These are phyloP conservation scores for Trichoderma lentiforme DNA, from an alignment of 2,329 filamentous ascomycete genomes.

Conservation along the genomic window DNA sequence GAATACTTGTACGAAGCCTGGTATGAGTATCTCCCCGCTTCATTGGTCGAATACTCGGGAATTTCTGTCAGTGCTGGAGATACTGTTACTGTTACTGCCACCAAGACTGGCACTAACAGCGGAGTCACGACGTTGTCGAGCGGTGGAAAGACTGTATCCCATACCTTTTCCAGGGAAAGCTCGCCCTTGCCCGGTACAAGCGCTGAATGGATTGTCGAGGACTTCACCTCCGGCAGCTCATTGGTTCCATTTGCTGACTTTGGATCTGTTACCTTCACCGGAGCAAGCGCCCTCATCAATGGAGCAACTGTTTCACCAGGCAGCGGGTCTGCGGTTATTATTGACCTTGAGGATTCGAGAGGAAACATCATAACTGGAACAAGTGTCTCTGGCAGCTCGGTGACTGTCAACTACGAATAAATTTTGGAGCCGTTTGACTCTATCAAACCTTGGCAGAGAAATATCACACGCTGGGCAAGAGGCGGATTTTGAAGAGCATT, in stretches of 20 bases:
- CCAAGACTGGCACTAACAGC: neutral
- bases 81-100: neutral
- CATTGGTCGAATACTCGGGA: neutral
- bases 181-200: neutral
- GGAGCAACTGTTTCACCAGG: neutral
- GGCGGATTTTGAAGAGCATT: neutral
- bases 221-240: neutral
- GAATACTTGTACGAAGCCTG: neutral
- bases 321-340: neutral
- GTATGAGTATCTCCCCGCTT: neutral
- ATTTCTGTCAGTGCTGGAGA: neutral
- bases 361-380: neutral
- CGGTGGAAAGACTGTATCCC: neutral
- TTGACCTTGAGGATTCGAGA: neutral
- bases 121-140: neutral
- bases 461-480: neutral
- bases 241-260: neutral
- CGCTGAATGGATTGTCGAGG: neutral
- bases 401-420: neutral
- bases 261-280: slow-evolving; percentile 4
- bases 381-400: neutral
- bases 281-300: neutral
- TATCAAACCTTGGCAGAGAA: neutral
- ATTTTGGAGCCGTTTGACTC: neutral
- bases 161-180: neutral